Percentiles rank a stretch among this genome's conserved stretches.
These are phyloP conservation scores for Hawksworthiomyces lignivorus DNA, from an alignment of 2,329 filamentous ascomycete species.

Conservation along the genomic window DNA sequence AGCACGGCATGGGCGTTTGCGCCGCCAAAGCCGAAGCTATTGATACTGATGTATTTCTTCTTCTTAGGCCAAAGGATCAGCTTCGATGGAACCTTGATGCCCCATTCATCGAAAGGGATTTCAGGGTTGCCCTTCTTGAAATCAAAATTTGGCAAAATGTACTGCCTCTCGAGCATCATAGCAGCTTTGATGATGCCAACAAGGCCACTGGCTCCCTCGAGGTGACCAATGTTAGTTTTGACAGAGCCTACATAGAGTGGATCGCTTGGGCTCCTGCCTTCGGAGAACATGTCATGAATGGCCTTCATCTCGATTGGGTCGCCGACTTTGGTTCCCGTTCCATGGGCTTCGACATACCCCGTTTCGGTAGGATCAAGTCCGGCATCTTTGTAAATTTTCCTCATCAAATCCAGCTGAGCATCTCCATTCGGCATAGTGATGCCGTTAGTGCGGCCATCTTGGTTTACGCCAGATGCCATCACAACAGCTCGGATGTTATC, in stretches of 20 bases:
- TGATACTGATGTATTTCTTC: conserved; percentile 32
- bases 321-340: conserved; percentile 59
- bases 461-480: conserved; percentile 52
- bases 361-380: conserved; percentile 52
- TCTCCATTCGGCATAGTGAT: conserved; percentile 56
- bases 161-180: conserved; percentile 31
- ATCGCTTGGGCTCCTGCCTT: conserved; percentile 15
- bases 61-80: conserved; percentile 11
- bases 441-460: conserved; percentile 54
- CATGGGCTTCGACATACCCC: conserved; percentile 61
- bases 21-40: conserved; percentile 51
- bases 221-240: conserved; percentile 45
- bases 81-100: conserved; percentile 12
- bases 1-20: conserved; percentile 47
- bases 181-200: conserved; percentile 39
- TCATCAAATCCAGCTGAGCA: conserved; percentile 49
- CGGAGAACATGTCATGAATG: conserved; percentile 24
- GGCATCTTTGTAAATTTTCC: conserved; percentile 46
- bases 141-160: conserved; percentile 34
- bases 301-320: conserved; percentile 56
- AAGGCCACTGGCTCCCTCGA: conserved; percentile 34
- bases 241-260: conserved; percentile 39
- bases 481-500: conserved; percentile 51
- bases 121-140: conserved; percentile 29
- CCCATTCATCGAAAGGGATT: conserved; percentile 16